Percentiles rank a stretch among this genome's conserved stretches.
phyloP scores from a whole-genome alignment of 345 rosid genomes.

The Eucalyptus paniculata region DNA sequence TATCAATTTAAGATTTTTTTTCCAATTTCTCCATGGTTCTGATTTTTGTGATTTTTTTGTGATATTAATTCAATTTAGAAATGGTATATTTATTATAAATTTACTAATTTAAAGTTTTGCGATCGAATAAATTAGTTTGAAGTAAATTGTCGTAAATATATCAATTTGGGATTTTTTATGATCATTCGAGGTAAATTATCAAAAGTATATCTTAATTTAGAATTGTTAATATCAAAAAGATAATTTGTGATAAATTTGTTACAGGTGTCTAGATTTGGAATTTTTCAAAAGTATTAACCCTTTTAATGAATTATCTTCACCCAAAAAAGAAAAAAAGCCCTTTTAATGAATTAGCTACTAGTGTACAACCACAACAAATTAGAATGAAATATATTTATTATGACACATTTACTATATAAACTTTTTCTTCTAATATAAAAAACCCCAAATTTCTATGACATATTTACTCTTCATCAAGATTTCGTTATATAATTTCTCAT shows the following conservation, averaged over 20 bases:
- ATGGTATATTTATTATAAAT: too few species aligned
- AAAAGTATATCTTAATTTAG: accelerated
- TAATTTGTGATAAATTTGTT: accelerated
- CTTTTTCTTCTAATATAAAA: neutral
- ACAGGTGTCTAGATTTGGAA: accelerated
- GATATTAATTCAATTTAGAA: accelerated
- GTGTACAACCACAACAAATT: neutral
- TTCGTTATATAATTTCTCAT: too few species aligned
- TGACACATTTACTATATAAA: neutral
- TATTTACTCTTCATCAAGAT: neutral
- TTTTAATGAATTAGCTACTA: neutral
- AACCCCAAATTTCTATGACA: neutral
- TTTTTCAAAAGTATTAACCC: too few species aligned
- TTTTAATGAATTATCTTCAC: neutral
- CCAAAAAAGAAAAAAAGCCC: too few species aligned
- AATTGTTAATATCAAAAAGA: too few species aligned
- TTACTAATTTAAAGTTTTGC: accelerated
- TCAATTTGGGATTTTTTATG: accelerated
- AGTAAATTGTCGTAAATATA: too few species aligned
- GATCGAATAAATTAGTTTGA: accelerated
- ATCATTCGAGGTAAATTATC: accelerated
- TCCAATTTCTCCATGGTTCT: too few species aligned
- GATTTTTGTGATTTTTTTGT: too few species aligned
- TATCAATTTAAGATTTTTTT: too few species aligned
- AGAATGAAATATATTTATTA: neutral